Evolutionary conservation across 1,139 yeast species (phyloP).

Genomic region (Candida neerlandica): DNA sequence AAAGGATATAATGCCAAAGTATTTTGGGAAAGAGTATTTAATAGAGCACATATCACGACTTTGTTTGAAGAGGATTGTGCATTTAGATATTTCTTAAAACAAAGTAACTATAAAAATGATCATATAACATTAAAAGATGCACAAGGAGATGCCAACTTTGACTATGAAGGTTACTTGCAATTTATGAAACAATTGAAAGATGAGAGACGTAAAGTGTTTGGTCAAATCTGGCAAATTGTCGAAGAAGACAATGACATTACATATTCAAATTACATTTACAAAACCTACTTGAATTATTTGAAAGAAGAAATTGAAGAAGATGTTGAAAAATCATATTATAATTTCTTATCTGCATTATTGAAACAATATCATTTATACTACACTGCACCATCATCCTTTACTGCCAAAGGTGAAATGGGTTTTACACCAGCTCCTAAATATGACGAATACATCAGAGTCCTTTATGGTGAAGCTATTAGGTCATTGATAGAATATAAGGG

Average conservation of each 20-base stretch:
- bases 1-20: constrained; percentile 23
- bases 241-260: constrained; percentile 23
- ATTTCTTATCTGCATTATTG: constrained; percentile 25
- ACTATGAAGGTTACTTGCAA: constrained; percentile 40
- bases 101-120: constrained; percentile 8
- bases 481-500: constrained; percentile 34
- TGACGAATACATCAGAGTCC: constrained; percentile 21
- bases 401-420: constrained; percentile 14
- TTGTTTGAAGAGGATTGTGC: constrained; percentile 30
- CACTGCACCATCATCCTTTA: constrained; percentile 10
- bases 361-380: constrained; percentile 24
- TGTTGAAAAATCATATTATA: constrained; percentile 25
- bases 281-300: constrained; percentile 25
- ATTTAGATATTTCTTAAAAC: constrained; percentile 26
- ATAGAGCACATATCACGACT: constrained; percentile 39
- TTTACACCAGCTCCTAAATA: constrained; percentile 20
- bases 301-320: constrained; percentile 21
- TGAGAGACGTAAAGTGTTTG: constrained; percentile 30
- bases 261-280: constrained; percentile 30
- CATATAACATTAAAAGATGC: constrained; percentile 27
- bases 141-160: constrained; percentile 38
- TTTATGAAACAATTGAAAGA: constrained; percentile 28
- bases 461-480: constrained; percentile 32
- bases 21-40: constrained; percentile 42
- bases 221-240: constrained; percentile 39